Evolutionary conservation across 345 rosid species (phyloP).

Genomic region (Trapa incisa): DNA sequence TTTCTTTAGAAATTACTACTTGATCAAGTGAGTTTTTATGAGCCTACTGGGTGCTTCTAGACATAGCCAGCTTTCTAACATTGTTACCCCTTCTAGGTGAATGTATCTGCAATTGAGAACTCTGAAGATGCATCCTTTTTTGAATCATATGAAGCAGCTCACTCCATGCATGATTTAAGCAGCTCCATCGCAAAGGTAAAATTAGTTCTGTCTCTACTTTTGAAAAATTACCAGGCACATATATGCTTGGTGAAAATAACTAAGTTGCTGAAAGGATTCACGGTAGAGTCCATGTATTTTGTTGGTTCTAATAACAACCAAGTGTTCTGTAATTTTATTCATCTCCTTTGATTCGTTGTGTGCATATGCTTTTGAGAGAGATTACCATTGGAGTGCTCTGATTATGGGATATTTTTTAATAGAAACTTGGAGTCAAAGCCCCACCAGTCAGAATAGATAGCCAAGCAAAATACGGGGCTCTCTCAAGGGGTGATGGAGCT

Average conservation of each 20-base stretch:
- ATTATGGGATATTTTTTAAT: slow-evolving; percentile 8
- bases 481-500: slow-evolving; percentile 93
- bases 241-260: too few relatives aligned
- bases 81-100: slow-evolving; percentile 37
- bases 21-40: neutral
- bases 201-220: neutral
- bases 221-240: neutral
- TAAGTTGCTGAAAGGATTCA: too few relatives aligned
- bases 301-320: neutral
- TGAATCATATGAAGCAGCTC: slow-evolving; percentile 86
- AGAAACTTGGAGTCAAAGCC: slow-evolving; percentile 93
- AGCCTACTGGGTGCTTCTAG: neutral
- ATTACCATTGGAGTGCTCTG: neutral
- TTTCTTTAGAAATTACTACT: neutral
- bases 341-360: too few relatives aligned
- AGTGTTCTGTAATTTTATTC: too few relatives aligned
- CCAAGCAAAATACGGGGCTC: slow-evolving; percentile 89
- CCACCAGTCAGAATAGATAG: slow-evolving; percentile 88
- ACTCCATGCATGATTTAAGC: slow-evolving; percentile 60
- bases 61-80: neutral
- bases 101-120: slow-evolving; percentile 56
- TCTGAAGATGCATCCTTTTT: slow-evolving; percentile 86
- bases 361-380: neutral
- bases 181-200: slow-evolving; percentile 58
- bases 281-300: too few relatives aligned